A percentile compares a stretch with the other conserved stretches of the same genome.
Conservation (phyloP, 192 early-diverging fungal species). For the Coemansia sp. region DNA sequence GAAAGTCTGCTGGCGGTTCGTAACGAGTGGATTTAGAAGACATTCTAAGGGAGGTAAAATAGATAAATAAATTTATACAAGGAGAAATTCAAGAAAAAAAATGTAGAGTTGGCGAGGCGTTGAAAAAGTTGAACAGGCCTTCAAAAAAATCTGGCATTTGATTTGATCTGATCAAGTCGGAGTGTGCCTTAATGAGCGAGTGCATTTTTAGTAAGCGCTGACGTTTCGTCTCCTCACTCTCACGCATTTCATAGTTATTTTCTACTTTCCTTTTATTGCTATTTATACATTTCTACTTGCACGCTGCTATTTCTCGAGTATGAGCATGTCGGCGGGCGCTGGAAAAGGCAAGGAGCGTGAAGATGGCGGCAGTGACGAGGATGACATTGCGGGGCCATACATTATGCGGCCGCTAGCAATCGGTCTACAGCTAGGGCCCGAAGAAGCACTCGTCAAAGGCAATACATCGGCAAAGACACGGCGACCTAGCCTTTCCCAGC, state of each 20-base stretch:
- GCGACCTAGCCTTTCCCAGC: slow-evolving; percentile 49
- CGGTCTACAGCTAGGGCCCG: slow-evolving; percentile 23
- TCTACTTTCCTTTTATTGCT: neutral
- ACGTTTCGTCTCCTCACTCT: neutral
- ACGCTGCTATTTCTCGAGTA: neutral
- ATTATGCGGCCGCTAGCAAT: slow-evolving; percentile 27
- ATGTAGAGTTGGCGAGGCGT: neutral
- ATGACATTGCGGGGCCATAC: slow-evolving; percentile 15
- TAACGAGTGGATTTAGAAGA: slow-evolving; percentile 9
- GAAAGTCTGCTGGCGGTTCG: slow-evolving; percentile 42
- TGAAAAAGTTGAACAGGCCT: neutral
- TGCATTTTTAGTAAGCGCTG: neutral
- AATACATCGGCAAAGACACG: slow-evolving; percentile 17
- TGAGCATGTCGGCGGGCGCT: neutral
- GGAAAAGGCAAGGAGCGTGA: slow-evolving; percentile 9
- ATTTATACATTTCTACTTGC: neutral
- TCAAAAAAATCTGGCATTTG: slow-evolving; percentile 1
- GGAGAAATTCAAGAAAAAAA: neutral
- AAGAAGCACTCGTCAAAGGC: neutral
- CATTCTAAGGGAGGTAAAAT: neutral
- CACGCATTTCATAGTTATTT: neutral
- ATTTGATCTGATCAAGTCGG: slow-evolving; percentile 5
- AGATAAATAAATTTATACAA: neutral
- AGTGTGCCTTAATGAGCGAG: neutral
- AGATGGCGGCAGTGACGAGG: neutral